Conservation (phyloP, 2,329 filamentous ascomycete genomes). For the Fusarium siculi region DNA sequence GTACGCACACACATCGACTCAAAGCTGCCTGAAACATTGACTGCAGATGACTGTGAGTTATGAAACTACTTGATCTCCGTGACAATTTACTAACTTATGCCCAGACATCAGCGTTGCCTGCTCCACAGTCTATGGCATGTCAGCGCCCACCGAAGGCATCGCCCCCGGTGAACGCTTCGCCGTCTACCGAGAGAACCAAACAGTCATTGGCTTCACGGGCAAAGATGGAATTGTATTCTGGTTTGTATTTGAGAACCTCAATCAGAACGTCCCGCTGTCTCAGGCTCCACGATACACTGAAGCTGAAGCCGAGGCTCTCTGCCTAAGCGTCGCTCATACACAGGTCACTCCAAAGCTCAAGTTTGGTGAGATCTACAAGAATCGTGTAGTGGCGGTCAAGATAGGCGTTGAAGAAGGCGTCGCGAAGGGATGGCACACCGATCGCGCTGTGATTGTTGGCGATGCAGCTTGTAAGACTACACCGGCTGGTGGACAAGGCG, state of each 20-base stretch:
- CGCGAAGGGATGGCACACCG: neutral
- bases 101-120: neutral
- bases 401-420: neutral
- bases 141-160: neutral
- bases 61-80: accelerated
- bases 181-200: neutral
- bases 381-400: neutral
- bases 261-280: neutral
- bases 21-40: neutral
- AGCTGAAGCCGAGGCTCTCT: neutral
- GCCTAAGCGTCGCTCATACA: neutral
- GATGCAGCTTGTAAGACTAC: slow-evolving; percentile 2
- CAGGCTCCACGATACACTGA: neutral
- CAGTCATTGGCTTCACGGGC: neutral
- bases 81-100: accelerated
- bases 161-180: neutral
- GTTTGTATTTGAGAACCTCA: neutral
- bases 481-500: neutral
- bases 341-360: neutral
- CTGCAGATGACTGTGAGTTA: neutral
- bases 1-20: neutral
- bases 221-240: neutral
- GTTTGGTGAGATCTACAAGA: neutral
- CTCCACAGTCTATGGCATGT: slow-evolving; percentile 1
- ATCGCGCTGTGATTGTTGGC: neutral